Conservation (phyloP, 306 rosid species). For the Pyrus bretschneideri region DNA sequence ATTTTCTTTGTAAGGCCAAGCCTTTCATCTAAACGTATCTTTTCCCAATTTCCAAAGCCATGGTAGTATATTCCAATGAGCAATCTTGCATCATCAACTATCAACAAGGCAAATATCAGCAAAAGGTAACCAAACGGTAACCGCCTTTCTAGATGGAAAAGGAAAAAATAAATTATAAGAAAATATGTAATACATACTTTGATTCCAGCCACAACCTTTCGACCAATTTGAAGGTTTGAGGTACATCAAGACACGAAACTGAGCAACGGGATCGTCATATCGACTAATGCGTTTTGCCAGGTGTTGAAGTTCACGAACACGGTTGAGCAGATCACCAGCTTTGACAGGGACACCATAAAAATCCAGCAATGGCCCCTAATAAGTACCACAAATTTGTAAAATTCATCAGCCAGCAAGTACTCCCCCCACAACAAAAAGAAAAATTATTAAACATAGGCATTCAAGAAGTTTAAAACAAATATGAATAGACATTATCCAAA, state of each 20-base stretch:
- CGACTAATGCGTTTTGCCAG: constrained; percentile 88
- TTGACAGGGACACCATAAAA: constrained; percentile 94
- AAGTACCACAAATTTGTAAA: constrained; percentile 22
- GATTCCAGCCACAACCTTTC: constrained; percentile 99
- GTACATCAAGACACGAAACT: constrained; percentile 72
- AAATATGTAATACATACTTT: constrained; percentile 55
- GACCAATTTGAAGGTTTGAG: constrained; percentile 99
- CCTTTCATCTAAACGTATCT: constrained; percentile 83
- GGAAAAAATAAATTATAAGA: neutral
- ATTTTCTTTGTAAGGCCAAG: constrained; percentile 90
- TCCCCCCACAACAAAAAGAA: neutral
- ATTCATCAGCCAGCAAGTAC: constrained; percentile 7
- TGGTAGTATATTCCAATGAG: constrained; percentile 89
- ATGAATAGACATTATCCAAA: neutral
- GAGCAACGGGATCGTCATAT: constrained; percentile 87
- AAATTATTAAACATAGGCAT: neutral
- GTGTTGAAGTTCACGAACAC: constrained; percentile 91
- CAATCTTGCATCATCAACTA: constrained; percentile 98
- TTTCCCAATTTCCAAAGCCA: constrained; percentile 98
- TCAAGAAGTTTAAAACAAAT: neutral
- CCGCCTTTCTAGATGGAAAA: neutral
- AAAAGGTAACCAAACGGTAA: constrained; percentile 13
- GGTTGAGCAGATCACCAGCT: constrained; percentile 77
- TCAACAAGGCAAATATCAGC: constrained; percentile 14
- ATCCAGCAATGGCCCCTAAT: constrained; percentile 91